Conservation (phyloP, 805 yeast species). For the Blastobotrys americana region DNA sequence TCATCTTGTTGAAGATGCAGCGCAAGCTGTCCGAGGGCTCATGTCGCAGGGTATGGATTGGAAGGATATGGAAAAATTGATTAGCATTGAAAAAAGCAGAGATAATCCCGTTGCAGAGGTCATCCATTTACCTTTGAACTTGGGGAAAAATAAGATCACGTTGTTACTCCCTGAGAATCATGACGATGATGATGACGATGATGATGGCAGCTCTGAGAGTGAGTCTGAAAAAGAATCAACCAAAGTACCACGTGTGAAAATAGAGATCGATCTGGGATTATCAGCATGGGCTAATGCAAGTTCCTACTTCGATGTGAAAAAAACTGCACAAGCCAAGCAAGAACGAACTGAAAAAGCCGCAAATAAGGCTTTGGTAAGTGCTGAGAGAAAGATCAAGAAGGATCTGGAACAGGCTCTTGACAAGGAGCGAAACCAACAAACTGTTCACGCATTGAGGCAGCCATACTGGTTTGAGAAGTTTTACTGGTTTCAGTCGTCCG, state of each 20-base stretch:
- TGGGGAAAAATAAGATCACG: slow-evolving; percentile 60
- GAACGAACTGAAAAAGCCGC: slow-evolving; percentile 74
- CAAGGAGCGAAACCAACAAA: slow-evolving; percentile 44
- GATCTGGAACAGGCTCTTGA: slow-evolving; percentile 59
- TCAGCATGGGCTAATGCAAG: slow-evolving; percentile 89
- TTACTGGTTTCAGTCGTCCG: slow-evolving; percentile 88
- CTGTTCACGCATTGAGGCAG: slow-evolving; percentile 53
- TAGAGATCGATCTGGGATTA: slow-evolving; percentile 57
- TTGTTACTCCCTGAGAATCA: slow-evolving; percentile 46
- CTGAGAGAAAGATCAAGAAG: slow-evolving; percentile 65
- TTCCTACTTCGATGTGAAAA: slow-evolving; percentile 68
- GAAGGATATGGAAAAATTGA: slow-evolving; percentile 74
- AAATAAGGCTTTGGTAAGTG: slow-evolving; percentile 68
- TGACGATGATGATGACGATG: slow-evolving; percentile 35
- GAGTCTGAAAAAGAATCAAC: slow-evolving; percentile 11
- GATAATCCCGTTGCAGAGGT: slow-evolving; percentile 56
- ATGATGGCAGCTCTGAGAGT: slow-evolving; percentile 21
- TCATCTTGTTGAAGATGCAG: slow-evolving; percentile 64
- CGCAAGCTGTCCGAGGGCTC: slow-evolving; percentile 54
- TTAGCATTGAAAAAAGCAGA: slow-evolving; percentile 59
- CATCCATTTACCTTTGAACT: slow-evolving; percentile 61
- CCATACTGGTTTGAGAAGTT: slow-evolving; percentile 92
- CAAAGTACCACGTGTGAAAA: slow-evolving; percentile 33
- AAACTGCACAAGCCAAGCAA: slow-evolving; percentile 69
- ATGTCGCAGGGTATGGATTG: slow-evolving; percentile 88